Percentiles rank a stretch among this genome's conserved stretches.
Evolutionary conservation across 768 basidiomycete genomes (phyloP).

Genomic region (Sutorius australiensis): DNA sequence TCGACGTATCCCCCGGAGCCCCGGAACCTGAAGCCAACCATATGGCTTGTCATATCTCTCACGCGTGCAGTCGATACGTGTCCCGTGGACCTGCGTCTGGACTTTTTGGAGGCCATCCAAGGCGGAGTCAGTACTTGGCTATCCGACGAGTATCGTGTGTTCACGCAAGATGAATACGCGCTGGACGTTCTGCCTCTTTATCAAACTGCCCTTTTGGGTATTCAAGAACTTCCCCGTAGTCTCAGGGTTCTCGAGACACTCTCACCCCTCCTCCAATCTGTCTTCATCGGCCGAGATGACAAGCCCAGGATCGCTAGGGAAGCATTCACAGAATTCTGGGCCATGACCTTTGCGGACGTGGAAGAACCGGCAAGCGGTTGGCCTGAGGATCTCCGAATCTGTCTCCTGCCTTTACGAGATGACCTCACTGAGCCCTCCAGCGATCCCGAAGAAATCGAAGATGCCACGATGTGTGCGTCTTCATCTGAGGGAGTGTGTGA

Average conservation of each 20-base stretch:
- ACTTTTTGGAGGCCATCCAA: slow-evolving; percentile 46
- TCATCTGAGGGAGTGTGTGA: slow-evolving; percentile 7
- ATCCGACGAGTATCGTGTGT: slow-evolving; percentile 50
- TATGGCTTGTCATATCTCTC: slow-evolving; percentile 62
- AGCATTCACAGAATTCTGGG: slow-evolving; percentile 65
- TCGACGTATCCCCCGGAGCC: slow-evolving; percentile 65
- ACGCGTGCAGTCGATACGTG: slow-evolving; percentile 52
- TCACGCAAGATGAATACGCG: slow-evolving; percentile 51
- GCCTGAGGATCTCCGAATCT: slow-evolving; percentile 44
- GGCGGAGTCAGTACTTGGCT: slow-evolving; percentile 62
- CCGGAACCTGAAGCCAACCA: slow-evolving; percentile 46
- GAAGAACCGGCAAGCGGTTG: slow-evolving; percentile 48
- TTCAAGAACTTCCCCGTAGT: slow-evolving; percentile 45
- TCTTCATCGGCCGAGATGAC: slow-evolving; percentile 49
- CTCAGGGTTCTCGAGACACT: slow-evolving; percentile 43
- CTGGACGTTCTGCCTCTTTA: slow-evolving; percentile 65
- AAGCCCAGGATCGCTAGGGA: slow-evolving; percentile 43
- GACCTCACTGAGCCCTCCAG: slow-evolving; percentile 20
- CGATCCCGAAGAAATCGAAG: slow-evolving; percentile 23
- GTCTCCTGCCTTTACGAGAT: slow-evolving; percentile 21
- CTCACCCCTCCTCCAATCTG: slow-evolving; percentile 51
- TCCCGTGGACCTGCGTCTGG: slow-evolving; percentile 43
- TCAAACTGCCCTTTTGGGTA: slow-evolving; percentile 49
- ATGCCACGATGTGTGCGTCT: slow-evolving; percentile 2
- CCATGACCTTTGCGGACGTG: slow-evolving; percentile 39